These are phyloP conservation scores for Naegleria lovaniensis DNA, from an alignment of 208 protist genomes.

Conservation along the genomic window DNA sequence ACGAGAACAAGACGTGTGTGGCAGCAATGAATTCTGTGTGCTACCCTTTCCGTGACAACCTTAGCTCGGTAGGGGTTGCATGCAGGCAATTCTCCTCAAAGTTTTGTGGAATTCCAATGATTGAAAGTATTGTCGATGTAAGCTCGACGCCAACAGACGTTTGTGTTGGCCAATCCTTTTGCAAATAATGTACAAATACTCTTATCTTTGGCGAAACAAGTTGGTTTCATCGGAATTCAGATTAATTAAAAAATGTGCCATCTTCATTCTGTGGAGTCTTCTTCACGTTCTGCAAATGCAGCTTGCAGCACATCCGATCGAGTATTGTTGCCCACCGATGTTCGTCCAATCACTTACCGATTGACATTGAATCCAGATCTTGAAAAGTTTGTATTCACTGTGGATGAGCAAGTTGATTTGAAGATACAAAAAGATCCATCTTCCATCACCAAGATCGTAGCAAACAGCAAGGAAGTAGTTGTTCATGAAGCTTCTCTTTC, in stretches of 20 bases:
- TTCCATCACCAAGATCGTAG: neutral
- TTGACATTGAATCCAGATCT: neutral
- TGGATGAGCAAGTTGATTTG: slow-evolving; percentile 4
- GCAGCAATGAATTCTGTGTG: neutral
- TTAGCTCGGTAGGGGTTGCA: neutral
- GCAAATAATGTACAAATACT: no score
- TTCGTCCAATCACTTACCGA: neutral
- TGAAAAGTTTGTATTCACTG: neutral
- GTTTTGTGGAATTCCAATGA: no score
- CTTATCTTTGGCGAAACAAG: no score
- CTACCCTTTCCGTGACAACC: neutral
- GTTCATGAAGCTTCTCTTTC: neutral
- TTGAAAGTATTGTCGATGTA: no score
- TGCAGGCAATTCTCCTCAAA: neutral
- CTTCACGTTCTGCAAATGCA: neutral
- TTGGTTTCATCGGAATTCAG: no score
- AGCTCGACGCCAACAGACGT: no score
- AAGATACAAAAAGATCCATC: neutral
- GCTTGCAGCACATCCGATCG: neutral
- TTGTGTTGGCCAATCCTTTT: no score
- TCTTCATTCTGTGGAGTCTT: no score
- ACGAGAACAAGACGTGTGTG: neutral
- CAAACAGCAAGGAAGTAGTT: neutral
- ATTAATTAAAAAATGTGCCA: no score
- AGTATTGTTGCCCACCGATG: neutral